Evolutionary conservation across 257 asterid species (phyloP), one percentile per base, ranked within the genome.

Genomic region (Leptodermis oblonga): DNA sequence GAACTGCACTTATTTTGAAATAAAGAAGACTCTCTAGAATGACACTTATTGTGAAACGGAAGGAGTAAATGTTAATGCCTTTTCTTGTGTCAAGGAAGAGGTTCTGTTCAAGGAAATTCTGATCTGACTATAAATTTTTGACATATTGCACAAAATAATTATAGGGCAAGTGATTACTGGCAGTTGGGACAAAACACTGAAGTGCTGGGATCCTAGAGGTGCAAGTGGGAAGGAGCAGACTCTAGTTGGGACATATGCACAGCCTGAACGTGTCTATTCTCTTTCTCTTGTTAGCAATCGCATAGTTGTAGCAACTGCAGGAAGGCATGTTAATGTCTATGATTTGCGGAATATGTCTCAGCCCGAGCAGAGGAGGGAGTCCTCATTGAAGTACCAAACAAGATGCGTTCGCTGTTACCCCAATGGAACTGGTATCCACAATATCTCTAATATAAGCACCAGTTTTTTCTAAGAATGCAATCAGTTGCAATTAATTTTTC

Each of bases 121-220:
- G 31, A 46, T 46, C 39, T 39, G 10, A 23, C 34, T 11, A 31
- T 0, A 17, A 22, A 15, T 30, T 7, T 46, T 66, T 65, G 7
- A 51, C 10, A 45, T 46, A 65, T 72, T 26, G 56, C 20, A 33
- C 51, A 39, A 30, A 58, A 53, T 70, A 36, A 52, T 67, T 60
- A 54, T 63, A 94, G 99, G 99, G 61, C 99, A 94, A 88, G 99
- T 94, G 52, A 90, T 94, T 67, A 90, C 97, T 63, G 99, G 99
- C 48, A 90, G 99, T 79, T 90, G 99, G 99, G 99, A 94, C 82
- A 93, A 87, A 82, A 88, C 95, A 64, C 49, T 94, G 59, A 90
- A 90, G 86, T 94, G 99, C 73, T 93, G 99, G 99, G 99, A 93
- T 71, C 97, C 99, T 25, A 85, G 99, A 80, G 97, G 99, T 72